Base-by-base conservation (phyloP, 1,284 basidiomycete genomes). In the Rhodotorula glutinis region DNA sequence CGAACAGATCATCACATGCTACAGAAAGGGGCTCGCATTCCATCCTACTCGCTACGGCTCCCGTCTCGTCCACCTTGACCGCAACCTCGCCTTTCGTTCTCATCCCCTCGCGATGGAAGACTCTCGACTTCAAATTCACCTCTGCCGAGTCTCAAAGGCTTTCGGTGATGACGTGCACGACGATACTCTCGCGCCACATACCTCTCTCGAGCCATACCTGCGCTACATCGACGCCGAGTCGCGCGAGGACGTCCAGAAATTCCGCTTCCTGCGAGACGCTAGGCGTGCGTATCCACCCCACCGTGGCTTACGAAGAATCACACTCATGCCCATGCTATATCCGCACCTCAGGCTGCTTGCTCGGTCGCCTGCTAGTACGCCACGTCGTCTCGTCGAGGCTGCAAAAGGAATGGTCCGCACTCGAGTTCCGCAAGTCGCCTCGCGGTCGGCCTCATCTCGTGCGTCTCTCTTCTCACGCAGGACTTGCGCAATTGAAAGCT, bases 291-390 rank as follows among this genome's bases (percentile, higher is more conserved):
- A 38, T n/a, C n/a, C n/a, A n/a, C 17, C 3, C 8, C 14, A 3
- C 13, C 1, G 30, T 49, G 43, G 52, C 11, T 3, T 7, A 11
- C 1, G 1, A 2, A 40, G 8, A 9, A 2, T 4, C 7, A 10
- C 23, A 8, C n/a, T 21, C n/a, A 9, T 49, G n/a, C n/a, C n/a
- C n/a, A n/a, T n/a, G n/a, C n/a, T n/a, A n/a, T n/a, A 25, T 21
- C 13, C 11, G 23, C n/a, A 21, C 8, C 2, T 41, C 74, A 89
- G 89, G 90, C 66, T 85, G 86, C 60, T 79, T 91, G 38, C 84
- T 90, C 67, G 88, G 89, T 25, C 83, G 85, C 27, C 81, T 91
- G 11, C 33, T 38, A 11, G 33, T 38, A 5, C 33, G 33, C 33
- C 33, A 38, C 33, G 33, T 38, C 33, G 33, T 38, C 33, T 38